Conservation (phyloP, 2,329 filamentous ascomycete genomes). For the Calonectria pauciramosa region DNA sequence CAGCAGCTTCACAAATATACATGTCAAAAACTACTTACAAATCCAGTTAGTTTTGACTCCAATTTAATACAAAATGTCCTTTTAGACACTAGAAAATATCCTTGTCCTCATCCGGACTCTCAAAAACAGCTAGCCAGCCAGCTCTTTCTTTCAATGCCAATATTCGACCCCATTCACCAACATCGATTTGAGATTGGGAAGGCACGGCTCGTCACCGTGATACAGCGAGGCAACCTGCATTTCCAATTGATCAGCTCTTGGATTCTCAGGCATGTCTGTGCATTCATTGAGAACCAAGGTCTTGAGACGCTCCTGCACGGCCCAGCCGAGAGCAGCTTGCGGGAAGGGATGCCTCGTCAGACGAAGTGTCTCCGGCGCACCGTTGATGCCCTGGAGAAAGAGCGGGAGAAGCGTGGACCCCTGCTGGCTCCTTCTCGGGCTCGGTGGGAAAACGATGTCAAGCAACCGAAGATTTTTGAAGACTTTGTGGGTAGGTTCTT, state of each 20-base stretch:
- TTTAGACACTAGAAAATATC: neutral
- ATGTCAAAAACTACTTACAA: neutral
- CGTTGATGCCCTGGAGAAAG: conserved; percentile 3
- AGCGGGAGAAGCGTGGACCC: neutral
- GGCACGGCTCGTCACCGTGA: neutral
- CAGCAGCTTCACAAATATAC: neutral
- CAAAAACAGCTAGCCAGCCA: neutral
- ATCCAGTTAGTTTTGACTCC: neutral
- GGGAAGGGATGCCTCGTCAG: conserved; percentile 15
- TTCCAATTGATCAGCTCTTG: neutral
- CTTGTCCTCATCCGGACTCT: neutral
- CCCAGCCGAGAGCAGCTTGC: neutral
- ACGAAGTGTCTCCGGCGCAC: conserved; percentile 6
- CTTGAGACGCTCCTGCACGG: neutral
- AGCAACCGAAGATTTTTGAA: conserved; percentile 12
- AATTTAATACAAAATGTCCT: neutral
- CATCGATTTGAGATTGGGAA: neutral
- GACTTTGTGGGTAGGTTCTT: neutral
- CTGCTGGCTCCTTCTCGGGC: neutral
- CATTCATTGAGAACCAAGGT: conserved; percentile 1
- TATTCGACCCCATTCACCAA: neutral
- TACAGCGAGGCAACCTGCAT: neutral
- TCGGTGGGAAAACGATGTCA: conserved; percentile 5
- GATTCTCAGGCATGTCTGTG: neutral
- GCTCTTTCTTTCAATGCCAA: neutral